A percentile compares a stretch with the other conserved stretches of the same genome.
Conservation (phyloP, 768 basidiomycete species). For the Termitomyces titanicus region DNA sequence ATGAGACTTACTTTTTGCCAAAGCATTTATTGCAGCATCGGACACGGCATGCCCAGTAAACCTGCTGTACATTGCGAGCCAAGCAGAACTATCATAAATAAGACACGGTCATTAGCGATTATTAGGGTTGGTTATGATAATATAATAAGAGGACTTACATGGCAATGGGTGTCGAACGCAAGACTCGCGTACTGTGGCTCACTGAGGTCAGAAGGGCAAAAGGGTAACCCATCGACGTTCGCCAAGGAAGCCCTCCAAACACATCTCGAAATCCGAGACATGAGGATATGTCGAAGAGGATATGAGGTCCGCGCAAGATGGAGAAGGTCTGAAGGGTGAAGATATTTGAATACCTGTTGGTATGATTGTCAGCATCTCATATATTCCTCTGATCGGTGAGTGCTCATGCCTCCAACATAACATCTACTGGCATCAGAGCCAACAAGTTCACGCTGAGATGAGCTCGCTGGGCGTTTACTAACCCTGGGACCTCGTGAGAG, state of each 20-base stretch:
- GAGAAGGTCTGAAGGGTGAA: constrained; percentile 36
- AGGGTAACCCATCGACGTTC: constrained; percentile 26
- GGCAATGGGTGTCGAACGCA: constrained; percentile 25
- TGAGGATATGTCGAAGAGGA: constrained; percentile 30
- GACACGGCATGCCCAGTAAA: constrained; percentile 34
- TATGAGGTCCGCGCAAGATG: constrained; percentile 35
- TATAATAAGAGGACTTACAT: constrained; percentile 8
- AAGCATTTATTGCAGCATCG: constrained; percentile 35
- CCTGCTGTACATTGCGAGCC: constrained; percentile 22
- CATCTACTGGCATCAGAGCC: constrained; percentile 16
- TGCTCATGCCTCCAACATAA: constrained; percentile 19
- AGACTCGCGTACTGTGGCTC: constrained; percentile 35
- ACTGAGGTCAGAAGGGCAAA: constrained; percentile 31
- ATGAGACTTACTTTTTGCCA: constrained; percentile 27
- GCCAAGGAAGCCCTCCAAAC: constrained; percentile 26
- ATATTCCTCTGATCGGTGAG: not conserved
- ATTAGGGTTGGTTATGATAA: not conserved
- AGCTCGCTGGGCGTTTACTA: not conserved
- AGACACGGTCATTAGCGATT: not conserved
- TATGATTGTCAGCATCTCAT: not conserved
- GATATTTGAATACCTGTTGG: constrained; percentile 31
- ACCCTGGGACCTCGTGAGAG: not conserved
- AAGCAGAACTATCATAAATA: constrained; percentile 27
- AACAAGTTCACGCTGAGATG: not conserved
- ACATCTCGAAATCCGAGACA: constrained; percentile 25